Base-by-base conservation (phyloP, 768 basidiomycete species). In the Neoboletus subvelutipes region DNA sequence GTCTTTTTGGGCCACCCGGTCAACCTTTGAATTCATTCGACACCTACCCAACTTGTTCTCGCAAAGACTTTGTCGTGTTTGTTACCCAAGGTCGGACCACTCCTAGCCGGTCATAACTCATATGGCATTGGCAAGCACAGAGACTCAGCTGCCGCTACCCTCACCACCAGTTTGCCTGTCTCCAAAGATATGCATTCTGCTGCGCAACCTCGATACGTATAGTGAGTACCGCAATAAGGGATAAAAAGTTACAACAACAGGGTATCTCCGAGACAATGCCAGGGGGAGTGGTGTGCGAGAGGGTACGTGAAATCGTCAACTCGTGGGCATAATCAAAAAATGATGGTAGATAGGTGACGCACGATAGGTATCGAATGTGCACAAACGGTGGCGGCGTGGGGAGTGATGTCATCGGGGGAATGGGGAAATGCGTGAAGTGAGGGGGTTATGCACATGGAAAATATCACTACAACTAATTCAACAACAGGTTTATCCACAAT, bases 401-500 rank as follows among this genome's bases (percentile, higher is more conserved):
- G 48, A 4, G 45, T 31, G 55, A 39, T 22, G 63, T 65, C 55
- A n/a, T 59, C 51, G 42, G 60, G 24, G 34, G 43, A 50, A 48
- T 57, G 57, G 60, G 24, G 34, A 46, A 50, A 48, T 57, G 57
- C 65, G 61, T 58, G 49, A 71, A 26, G 60, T 63, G 65, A 43
- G 57, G 40, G 50, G 46, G 51, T 37, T 69, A 71, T 71, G 58
- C 53, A 73, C 71, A 71, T 49, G 50, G 55, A 63, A 65, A 37
- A 57, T 67, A 72, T 66, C 60, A 73, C 66, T 67, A 72, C 67
- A 72, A 50, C 64, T 72, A 73, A 72, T 73, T 57, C 64, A 72
- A 73, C 72, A 73, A 73, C 61, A 64, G 61, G 45, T 18, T 65
- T 72, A 72, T 72, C 71, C 71, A 72, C 71, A 73, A 18, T 64